Evolutionary conservation across 352 stramenopile species (phyloP).

Genomic region (Globisporangium parvum): DNA sequence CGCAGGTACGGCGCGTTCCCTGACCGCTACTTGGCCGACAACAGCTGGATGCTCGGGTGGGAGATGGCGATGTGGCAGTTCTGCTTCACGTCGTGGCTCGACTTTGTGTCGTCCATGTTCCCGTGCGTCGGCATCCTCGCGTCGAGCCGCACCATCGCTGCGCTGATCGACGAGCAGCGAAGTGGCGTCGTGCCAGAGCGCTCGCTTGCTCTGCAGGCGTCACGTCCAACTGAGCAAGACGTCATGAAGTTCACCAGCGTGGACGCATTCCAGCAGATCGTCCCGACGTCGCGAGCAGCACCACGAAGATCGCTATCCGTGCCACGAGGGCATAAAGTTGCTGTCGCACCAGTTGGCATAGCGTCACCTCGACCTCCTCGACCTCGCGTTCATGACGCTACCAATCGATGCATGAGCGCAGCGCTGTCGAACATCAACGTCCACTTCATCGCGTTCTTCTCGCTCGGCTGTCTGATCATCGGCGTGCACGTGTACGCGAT

Average conservation of each 20-base stretch:
- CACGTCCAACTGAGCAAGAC: too few relatives aligned
- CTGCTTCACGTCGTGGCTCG: constrained; percentile 3
- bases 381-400: too few relatives aligned
- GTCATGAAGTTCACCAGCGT: too few relatives aligned
- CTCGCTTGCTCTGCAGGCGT: too few relatives aligned
- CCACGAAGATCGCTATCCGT: too few relatives aligned
- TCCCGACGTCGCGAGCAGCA: too few relatives aligned
- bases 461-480: neutral
- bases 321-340: too few relatives aligned
- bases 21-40: neutral
- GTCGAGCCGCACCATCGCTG: neutral
- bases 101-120: constrained; percentile 3
- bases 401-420: too few relatives aligned
- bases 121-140: neutral
- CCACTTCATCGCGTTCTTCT: constrained; percentile 1
- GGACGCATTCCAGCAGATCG: too few relatives aligned
- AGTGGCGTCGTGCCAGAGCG: neutral
- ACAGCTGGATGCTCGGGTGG: neutral
- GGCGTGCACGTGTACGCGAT: neutral
- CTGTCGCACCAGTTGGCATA: too few relatives aligned
- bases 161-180: neutral
- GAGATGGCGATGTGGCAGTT: constrained; percentile 1
- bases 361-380: too few relatives aligned
- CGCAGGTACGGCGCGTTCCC: neutral
- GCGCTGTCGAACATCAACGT: neutral